Evolutionary conservation across 1,284 basidiomycete species (phyloP).

Genomic region (Flammula alnicola): DNA sequence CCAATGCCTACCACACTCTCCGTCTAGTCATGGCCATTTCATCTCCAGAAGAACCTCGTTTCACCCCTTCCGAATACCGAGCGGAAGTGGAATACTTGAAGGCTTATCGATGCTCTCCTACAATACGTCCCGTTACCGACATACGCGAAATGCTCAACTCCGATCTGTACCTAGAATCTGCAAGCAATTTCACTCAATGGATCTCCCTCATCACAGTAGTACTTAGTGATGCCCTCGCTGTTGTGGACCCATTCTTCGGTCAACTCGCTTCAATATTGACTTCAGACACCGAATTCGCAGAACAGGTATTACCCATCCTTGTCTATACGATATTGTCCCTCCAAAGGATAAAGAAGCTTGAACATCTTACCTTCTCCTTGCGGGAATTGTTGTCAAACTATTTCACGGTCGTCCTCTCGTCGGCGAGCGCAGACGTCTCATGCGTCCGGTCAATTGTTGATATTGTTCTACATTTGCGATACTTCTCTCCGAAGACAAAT

Average conservation of each 20-base stretch:
- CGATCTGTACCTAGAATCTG: slow-evolving; percentile 43
- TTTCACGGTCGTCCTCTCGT: slow-evolving; percentile 62
- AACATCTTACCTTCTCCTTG: slow-evolving; percentile 14
- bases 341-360: slow-evolving; percentile 31
- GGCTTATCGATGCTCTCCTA: slow-evolving; percentile 43
- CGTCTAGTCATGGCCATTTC: slow-evolving; percentile 57
- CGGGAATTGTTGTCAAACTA: slow-evolving; percentile 60
- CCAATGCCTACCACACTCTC: slow-evolving; percentile 67
- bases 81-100: slow-evolving; percentile 59
- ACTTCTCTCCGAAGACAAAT: slow-evolving; percentile 51
- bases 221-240: slow-evolving; percentile 63
- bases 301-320: slow-evolving; percentile 74
- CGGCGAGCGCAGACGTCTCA: slow-evolving; percentile 42
- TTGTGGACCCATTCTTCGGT: slow-evolving; percentile 66
- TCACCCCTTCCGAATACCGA: slow-evolving; percentile 45
- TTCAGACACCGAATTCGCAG: slow-evolving; percentile 61
- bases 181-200: slow-evolving; percentile 66
- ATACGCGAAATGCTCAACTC: slow-evolving; percentile 43
- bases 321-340: slow-evolving; percentile 69
- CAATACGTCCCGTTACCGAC: slow-evolving; percentile 31
- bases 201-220: slow-evolving; percentile 63
- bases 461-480: slow-evolving; percentile 81
- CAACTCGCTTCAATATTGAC: slow-evolving; percentile 67
- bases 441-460: slow-evolving; percentile 75
- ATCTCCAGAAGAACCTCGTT: slow-evolving; percentile 36